Evolutionary conservation across 2,329 filamentous ascomycete species (phyloP).

Genomic region (Colletotrichum tofieldiae): DNA sequence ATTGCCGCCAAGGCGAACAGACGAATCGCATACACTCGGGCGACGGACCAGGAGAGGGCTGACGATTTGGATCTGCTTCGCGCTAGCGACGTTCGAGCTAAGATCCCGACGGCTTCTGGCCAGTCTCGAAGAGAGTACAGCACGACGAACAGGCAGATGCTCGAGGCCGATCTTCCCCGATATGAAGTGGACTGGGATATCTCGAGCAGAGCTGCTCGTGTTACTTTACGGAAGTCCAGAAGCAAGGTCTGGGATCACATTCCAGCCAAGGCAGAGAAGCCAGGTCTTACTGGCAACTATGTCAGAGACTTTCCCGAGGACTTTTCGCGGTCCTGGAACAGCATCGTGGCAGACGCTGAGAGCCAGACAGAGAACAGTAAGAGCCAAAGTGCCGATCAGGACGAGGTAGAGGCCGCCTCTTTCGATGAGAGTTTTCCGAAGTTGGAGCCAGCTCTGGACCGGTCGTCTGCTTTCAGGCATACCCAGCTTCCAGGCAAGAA

Average conservation of each 20-base stretch:
- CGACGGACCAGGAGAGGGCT: constrained; percentile 41
- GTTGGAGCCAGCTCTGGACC: constrained; percentile 52
- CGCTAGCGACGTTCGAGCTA: constrained; percentile 45
- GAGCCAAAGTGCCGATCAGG: constrained; percentile 43
- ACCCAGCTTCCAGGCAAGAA: constrained; percentile 35
- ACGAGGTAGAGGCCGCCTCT: constrained; percentile 53
- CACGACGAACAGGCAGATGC: constrained; percentile 36
- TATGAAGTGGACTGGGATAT: constrained; percentile 39
- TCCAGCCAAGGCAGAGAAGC: constrained; percentile 10
- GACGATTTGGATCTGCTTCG: constrained; percentile 47
- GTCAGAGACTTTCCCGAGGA: constrained; percentile 69
- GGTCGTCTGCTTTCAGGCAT: constrained; percentile 39
- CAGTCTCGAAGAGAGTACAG: constrained; percentile 39
- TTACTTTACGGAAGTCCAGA: constrained; percentile 37
- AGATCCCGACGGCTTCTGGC: constrained; percentile 35
- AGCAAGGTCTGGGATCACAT: constrained; percentile 39
- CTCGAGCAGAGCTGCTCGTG: constrained; percentile 36
- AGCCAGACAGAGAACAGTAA: constrained; percentile 30
- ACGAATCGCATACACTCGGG: constrained; percentile 12
- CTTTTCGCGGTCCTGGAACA: constrained; percentile 61
- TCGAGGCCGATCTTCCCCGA: constrained; percentile 36
- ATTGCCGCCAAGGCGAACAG: constrained; percentile 53
- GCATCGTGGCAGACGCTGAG: constrained; percentile 24
- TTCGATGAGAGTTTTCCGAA: constrained; percentile 61
- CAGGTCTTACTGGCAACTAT: constrained; percentile 63